phyloP scores from a whole-genome alignment of 306 rosid species.

The Castanea crenata region DNA sequence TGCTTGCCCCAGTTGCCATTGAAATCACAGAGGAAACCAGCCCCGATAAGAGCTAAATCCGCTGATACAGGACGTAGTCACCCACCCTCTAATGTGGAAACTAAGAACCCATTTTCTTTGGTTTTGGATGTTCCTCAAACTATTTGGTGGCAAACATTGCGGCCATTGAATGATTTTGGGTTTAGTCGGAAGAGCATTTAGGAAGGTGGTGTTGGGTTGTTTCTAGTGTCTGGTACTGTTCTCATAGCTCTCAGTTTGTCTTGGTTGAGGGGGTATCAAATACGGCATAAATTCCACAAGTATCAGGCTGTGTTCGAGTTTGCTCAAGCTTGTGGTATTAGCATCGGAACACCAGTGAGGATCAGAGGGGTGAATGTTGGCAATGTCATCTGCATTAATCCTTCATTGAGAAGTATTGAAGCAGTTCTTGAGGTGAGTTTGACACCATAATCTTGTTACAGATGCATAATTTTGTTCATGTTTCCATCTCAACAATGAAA shows the following conservation, averaged over 20 bases:
- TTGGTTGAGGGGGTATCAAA: conserved; percentile 84
- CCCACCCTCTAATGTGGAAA: conserved; percentile 49
- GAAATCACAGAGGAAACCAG: conserved; percentile 31
- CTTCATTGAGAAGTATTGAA: conserved; percentile 73
- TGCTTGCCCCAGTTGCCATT: conserved; percentile 48
- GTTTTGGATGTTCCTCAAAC: conserved; percentile 62
- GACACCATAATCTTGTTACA: conserved; percentile 2
- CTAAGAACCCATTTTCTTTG: conserved; percentile 44
- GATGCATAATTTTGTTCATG: conserved; percentile 1
- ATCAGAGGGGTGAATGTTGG: conserved; percentile 92
- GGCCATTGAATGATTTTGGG: conserved; percentile 81
- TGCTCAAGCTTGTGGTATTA: conserved; percentile 83
- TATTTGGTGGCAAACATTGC: conserved; percentile 69
- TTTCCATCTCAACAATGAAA: background rate
- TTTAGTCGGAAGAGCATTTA: conserved; percentile 81
- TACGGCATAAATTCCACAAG: conserved; percentile 71
- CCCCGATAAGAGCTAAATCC: conserved; percentile 49
- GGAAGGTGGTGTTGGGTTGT: conserved; percentile 98
- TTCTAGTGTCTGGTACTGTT: conserved; percentile 73
- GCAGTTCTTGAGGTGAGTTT: conserved; percentile 85
- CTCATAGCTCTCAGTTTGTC: conserved; percentile 83
- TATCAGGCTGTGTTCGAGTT: conserved; percentile 82
- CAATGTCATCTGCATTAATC: conserved; percentile 74
- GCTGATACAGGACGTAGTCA: conserved; percentile 50
- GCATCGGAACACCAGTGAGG: conserved; percentile 86